Percentiles rank a stretch among this genome's conserved stretches.
These are phyloP conservation scores for Didymella glomerata DNA, from an alignment of 2,329 filamentous ascomycete genomes.

Conservation along the genomic window DNA sequence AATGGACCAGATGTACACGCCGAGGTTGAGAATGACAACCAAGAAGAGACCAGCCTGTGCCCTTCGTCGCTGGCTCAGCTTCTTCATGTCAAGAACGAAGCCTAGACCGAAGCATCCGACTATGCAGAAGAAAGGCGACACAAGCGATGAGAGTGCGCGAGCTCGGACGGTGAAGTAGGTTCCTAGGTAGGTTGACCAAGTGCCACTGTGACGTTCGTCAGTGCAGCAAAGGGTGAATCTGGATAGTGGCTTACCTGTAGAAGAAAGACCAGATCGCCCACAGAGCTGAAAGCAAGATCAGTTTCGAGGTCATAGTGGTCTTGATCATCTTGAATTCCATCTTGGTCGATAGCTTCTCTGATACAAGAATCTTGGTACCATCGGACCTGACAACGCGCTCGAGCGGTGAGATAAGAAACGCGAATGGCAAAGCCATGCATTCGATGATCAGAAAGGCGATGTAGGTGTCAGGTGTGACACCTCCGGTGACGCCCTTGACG, in stretches of 20 bases:
- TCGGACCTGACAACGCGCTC: conserved; percentile 58
- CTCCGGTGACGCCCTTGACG: conserved; percentile 42
- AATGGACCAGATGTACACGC: conserved; percentile 62
- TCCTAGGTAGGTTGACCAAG: conserved; percentile 58
- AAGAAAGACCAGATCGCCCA: conserved; percentile 61
- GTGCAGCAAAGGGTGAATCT: not conserved
- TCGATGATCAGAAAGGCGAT: conserved; percentile 60
- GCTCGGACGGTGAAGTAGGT: conserved; percentile 57
- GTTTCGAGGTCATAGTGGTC: conserved; percentile 48
- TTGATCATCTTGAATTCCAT: conserved; percentile 53
- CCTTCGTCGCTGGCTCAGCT: conserved; percentile 65
- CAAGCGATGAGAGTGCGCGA: conserved; percentile 56
- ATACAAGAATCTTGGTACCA: conserved; percentile 54
- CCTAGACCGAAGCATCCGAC: conserved; percentile 60
- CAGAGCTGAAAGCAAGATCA: conserved; percentile 52
- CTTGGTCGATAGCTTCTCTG: conserved; percentile 54
- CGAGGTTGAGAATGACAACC: conserved; percentile 57
- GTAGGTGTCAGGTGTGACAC: conserved; percentile 57
- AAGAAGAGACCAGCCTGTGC: conserved; percentile 58
- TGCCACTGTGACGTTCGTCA: conserved; percentile 44
- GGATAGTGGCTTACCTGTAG: conserved; percentile 39
- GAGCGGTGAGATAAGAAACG: conserved; percentile 57
- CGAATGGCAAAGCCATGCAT: conserved; percentile 57
- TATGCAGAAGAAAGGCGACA: conserved; percentile 61
- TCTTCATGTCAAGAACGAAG: conserved; percentile 70